phyloP scores from a whole-genome alignment of 2,329 filamentous ascomycete genomes.

The Sarocladium oryzae region DNA sequence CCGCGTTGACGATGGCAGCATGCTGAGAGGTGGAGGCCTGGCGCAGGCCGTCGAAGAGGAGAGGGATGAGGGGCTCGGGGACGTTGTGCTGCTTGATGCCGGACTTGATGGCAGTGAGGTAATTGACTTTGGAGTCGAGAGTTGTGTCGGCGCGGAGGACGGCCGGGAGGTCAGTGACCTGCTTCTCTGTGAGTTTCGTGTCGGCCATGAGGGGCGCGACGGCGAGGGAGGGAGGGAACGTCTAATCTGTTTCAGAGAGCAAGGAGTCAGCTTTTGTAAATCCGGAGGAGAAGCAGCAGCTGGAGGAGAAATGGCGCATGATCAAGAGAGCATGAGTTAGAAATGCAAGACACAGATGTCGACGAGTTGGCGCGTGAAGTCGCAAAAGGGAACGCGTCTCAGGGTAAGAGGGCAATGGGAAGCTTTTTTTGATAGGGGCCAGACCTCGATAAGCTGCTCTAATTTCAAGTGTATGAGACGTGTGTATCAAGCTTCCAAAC shows the following conservation, averaged over 20 bases:
- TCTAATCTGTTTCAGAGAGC: no score
- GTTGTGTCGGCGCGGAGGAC: conserved; percentile 55
- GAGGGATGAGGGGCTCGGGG: conserved; percentile 62
- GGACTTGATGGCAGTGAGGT: conserved; percentile 71
- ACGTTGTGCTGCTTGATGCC: conserved; percentile 91
- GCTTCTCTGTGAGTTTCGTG: conserved; percentile 48
- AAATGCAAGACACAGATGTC: no score
- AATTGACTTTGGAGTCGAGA: conserved; percentile 63
- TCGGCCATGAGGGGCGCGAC: conserved; percentile 39
- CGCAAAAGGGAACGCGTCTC: not conserved
- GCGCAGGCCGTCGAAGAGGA: conserved; percentile 77
- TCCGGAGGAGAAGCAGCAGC: not conserved
- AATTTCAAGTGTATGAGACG: not conserved
- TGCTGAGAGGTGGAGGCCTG: conserved; percentile 70
- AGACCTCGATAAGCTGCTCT: not conserved
- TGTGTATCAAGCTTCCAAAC: conserved; percentile 1
- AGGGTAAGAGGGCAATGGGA: no score
- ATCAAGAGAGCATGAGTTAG: no score
- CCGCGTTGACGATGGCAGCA: conserved; percentile 69
- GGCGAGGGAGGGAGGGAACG: not conserved
- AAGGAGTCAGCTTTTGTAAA: conserved; percentile 4
- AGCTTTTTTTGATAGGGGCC: not conserved
- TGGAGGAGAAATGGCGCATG: not conserved
- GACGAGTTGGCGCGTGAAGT: not conserved
- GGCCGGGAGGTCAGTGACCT: conserved; percentile 47